Evolutionary conservation across 306 rosid species (phyloP), one percentile per base, ranked within the genome.

Genomic region (Vigna trinervia): DNA sequence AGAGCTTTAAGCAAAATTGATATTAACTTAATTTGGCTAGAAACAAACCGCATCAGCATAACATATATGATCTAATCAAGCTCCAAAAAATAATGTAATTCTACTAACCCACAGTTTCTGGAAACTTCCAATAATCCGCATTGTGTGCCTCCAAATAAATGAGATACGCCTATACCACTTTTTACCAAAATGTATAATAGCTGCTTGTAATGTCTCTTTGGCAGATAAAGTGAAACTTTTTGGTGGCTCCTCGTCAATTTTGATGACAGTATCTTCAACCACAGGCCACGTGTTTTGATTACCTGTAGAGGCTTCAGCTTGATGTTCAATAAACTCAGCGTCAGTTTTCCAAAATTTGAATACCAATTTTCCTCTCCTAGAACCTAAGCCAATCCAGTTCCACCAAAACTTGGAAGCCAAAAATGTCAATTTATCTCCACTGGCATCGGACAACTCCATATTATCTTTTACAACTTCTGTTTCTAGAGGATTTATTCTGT

Each of bases 21-120:
- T 51, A 19, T 34, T 20, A 20, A 50, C 56, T 13, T 4, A 50
- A 20, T 19, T 50, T 36, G 62, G 26, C 46, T 26, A 57, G 68
- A 78, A 74, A 57, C 47, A 15, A 69, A 41, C 74, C 71, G 23
- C 63, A 50, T 28, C 53, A 64, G n/a, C 60, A 61, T 34, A 47
- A 36, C 46, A 26, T 47, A 59, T 26, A 69, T 38, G 38, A 28
- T 38, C 56, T 67, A 65, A 75, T 64, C 28, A 12, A 85, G 63
- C 74, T 32, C 73, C 70, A 76, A 53, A 51, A 63, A 60, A 71
- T 43, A 76, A 52, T 50, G 34, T 45, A 20, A 39, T 73, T 73
- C 61, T 76, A 86, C 99, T 86, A 86, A 96, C 99, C 93, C 91
- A 90, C 59, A 96, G 65, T 85, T 90, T 93, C 86, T 80, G 88